Evolutionary conservation across 306 rosid species (phyloP).

Genomic region (Glycine latifolia): DNA sequence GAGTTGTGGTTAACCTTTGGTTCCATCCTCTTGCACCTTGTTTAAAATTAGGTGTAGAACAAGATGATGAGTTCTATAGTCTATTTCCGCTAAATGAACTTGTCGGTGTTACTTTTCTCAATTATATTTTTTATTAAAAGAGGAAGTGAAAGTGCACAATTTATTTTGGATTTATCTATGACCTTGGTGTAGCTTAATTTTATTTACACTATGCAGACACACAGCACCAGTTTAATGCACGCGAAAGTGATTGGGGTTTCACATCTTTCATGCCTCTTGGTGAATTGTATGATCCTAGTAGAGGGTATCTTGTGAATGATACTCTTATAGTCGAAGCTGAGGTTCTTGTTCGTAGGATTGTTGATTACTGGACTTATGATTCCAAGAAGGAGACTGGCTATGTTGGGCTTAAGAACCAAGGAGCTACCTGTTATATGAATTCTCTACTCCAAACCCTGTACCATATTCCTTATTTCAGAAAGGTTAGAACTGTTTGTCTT

Average conservation of each 20-base stretch:
- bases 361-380: slow-evolving; percentile 83
- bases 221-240: slow-evolving; percentile 81
- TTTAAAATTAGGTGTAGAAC: slow-evolving; percentile 26
- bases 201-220: slow-evolving; percentile 65
- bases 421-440: slow-evolving; percentile 91
- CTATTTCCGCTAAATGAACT: slow-evolving; percentile 5
- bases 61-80: slow-evolving; percentile 25
- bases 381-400: slow-evolving; percentile 87
- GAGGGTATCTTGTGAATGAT: slow-evolving; percentile 81
- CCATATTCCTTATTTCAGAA: slow-evolving; percentile 85
- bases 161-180: slow-evolving; percentile 6
- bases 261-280: slow-evolving; percentile 86
- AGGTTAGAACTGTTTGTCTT: slow-evolving; percentile 55
- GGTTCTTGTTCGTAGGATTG: slow-evolving; percentile 79
- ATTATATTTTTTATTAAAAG: neutral
- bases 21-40: neutral
- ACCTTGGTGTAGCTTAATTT: slow-evolving; percentile 36
- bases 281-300: slow-evolving; percentile 76
- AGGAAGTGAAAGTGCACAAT: neutral
- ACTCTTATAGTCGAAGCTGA: slow-evolving; percentile 76
- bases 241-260: slow-evolving; percentile 96
- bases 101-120: slow-evolving; percentile 1
- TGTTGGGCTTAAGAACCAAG: slow-evolving; percentile 90
- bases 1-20: neutral
- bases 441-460: slow-evolving; percentile 81